phyloP scores from a whole-genome alignment of 2,329 filamentous ascomycete species.

The Colletotrichum cordylinicola region DNA sequence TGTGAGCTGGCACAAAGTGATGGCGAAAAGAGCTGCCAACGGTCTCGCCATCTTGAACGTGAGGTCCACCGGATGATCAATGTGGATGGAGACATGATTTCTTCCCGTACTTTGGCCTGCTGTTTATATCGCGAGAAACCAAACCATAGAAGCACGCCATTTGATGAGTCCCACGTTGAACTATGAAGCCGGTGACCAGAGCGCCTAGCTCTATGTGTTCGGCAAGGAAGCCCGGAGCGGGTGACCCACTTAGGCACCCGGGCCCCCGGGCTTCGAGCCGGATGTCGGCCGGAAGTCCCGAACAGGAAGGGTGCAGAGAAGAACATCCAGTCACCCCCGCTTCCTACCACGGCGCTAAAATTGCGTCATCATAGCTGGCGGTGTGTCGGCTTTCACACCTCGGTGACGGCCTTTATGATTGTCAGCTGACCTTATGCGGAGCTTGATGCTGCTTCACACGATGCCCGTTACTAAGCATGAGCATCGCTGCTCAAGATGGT shows the following conservation, averaged over 20 bases:
- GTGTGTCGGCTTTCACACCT: neutral
- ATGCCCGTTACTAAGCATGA: neutral
- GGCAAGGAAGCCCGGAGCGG: neutral
- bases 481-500: neutral
- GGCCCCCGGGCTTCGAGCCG: neutral
- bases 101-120: too few relatives aligned
- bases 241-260: neutral
- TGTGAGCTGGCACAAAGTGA: neutral
- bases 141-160: neutral
- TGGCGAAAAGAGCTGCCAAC: neutral
- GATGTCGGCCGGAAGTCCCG: slow-evolving; percentile 13
- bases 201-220: neutral
- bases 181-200: neutral
- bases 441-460: neutral
- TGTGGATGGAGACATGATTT: too few relatives aligned
- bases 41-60: neutral
- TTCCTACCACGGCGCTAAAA: slow-evolving; percentile 1
- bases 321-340: neutral
- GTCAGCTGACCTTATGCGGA: neutral
- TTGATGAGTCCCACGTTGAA: neutral
- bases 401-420: neutral
- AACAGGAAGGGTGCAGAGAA: neutral
- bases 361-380: neutral
- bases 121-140: neutral
- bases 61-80: neutral